phyloP scores from a whole-genome alignment of 768 basidiomycete species.

The Mycena latifolia region DNA sequence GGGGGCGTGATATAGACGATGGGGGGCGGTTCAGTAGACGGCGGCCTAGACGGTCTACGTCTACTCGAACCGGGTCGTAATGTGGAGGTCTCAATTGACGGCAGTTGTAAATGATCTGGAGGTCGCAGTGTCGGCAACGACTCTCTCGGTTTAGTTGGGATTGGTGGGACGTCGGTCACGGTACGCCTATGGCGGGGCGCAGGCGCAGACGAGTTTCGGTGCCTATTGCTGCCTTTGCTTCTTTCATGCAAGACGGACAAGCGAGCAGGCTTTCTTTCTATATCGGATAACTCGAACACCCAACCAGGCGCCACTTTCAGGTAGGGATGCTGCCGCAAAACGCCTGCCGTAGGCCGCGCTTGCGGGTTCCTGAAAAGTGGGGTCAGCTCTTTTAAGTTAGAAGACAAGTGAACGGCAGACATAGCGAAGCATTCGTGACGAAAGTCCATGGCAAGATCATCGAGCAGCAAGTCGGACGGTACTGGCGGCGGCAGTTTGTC shows the following conservation, averaged over 20 bases:
- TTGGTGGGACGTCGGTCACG: conserved; percentile 21
- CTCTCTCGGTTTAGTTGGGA: conserved; percentile 17
- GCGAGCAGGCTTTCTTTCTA: conserved; percentile 28
- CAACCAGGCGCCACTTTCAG: conserved; percentile 68
- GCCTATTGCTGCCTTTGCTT: conserved; percentile 7
- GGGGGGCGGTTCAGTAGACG: conserved; percentile 41
- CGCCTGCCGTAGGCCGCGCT: conserved; percentile 74
- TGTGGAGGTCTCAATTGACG: conserved; percentile 17
- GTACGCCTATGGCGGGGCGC: conserved; percentile 31
- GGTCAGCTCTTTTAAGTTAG: conserved; percentile 4
- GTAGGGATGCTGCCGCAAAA: conserved; percentile 76
- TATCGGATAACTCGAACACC: conserved; percentile 46
- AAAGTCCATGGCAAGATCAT: conserved; percentile 76
- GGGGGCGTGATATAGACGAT: conserved; percentile 50
- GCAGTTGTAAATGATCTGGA: conserved; percentile 13
- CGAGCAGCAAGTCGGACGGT: conserved; percentile 74
- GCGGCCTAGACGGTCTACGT: conserved; percentile 18
- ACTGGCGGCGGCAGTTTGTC: conserved; percentile 81
- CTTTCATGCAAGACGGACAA: conserved; percentile 1
- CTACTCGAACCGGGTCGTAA: conserved; percentile 1
- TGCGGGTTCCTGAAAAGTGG: conserved; percentile 67
- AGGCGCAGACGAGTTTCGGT: conserved; percentile 36
- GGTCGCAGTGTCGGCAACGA: conserved; percentile 16
- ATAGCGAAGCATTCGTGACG: conserved; percentile 81
- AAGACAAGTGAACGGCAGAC: conserved; percentile 52